Evolutionary conservation across 352 stramenopile species (phyloP).

Genomic region (Globisporangium iwayamae): DNA sequence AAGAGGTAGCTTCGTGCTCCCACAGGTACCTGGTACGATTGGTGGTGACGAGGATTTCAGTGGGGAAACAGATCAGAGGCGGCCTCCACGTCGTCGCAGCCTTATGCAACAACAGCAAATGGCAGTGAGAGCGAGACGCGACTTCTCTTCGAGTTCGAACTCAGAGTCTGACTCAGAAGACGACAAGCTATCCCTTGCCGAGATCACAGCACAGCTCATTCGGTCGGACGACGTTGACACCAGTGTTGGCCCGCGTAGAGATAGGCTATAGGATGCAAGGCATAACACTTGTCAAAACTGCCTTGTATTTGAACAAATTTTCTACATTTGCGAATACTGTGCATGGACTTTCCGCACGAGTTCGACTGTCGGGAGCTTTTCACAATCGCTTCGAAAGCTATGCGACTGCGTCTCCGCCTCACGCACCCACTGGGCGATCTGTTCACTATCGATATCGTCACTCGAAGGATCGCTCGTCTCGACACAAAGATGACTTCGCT

Average conservation of each 20-base stretch:
- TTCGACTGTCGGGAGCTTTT: constrained; percentile 16
- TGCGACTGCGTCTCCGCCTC: constrained; percentile 16
- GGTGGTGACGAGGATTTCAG: neutral
- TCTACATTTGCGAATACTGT: constrained; percentile 13
- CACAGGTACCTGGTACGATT: neutral
- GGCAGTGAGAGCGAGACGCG: neutral
- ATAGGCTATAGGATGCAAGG: neutral
- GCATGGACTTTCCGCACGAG: constrained; percentile 26
- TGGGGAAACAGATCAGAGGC: constrained; percentile 14
- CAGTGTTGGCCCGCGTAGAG: neutral
- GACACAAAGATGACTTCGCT: constrained; percentile 21
- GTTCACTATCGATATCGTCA: neutral
- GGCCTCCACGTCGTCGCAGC: constrained; percentile 15
- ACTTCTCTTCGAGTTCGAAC: neutral
- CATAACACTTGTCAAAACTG: neutral
- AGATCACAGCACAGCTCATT: constrained; percentile 24
- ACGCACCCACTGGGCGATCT: constrained; percentile 12
- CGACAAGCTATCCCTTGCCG: constrained; percentile 14
- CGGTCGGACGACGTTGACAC: constrained; percentile 14
- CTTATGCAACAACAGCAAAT: constrained; percentile 1
- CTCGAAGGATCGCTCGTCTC: constrained; percentile 3
- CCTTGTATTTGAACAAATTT: neutral
- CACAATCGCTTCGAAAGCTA: constrained; percentile 15
- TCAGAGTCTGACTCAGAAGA: neutral
- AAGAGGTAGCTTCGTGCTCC: constrained; percentile 19